These are phyloP conservation scores for Ashbya aceris DNA, from an alignment of 1,139 yeast species.

Conservation along the genomic window DNA sequence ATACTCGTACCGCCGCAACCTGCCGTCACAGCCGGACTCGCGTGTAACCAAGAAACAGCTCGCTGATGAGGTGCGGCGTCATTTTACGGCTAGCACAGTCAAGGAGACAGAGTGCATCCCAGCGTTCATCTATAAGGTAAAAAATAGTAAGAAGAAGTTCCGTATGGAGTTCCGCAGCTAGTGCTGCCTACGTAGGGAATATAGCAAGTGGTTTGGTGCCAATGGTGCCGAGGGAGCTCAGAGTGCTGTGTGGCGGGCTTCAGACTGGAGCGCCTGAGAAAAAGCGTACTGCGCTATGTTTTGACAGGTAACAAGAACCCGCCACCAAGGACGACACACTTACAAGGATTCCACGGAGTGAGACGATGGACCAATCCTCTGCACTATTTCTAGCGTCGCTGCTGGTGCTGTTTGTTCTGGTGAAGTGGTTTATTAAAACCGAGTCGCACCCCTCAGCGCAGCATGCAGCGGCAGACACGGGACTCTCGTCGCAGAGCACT, in stretches of 20 bases:
- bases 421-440: constrained; percentile 24
- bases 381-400: constrained; percentile 16
- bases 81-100: constrained; percentile 20
- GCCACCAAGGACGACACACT: too few species aligned
- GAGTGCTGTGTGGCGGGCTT: too few species aligned
- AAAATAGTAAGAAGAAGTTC: constrained; percentile 25
- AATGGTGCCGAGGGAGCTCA: too few species aligned
- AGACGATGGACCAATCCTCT: constrained; percentile 16
- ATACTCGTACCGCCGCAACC: constrained; percentile 20
- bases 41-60: constrained; percentile 23
- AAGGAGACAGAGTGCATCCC: constrained; percentile 29
- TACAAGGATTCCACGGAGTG: not conserved
- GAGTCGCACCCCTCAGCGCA: constrained; percentile 15
- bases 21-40: constrained; percentile 15
- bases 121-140: constrained; percentile 30
- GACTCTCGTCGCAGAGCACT: constrained; percentile 3
- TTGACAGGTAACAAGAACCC: too few species aligned
- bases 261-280: too few species aligned
- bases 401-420: constrained; percentile 18
- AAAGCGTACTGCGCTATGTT: too few species aligned
- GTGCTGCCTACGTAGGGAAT: too few species aligned
- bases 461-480: constrained; percentile 1
- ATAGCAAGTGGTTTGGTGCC: too few species aligned
- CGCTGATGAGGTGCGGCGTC: constrained; percentile 22
- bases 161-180: constrained; percentile 25